These are phyloP conservation scores for Sisymbrium altissimum DNA, from an alignment of 345 rosid species.

Conservation along the genomic window DNA sequence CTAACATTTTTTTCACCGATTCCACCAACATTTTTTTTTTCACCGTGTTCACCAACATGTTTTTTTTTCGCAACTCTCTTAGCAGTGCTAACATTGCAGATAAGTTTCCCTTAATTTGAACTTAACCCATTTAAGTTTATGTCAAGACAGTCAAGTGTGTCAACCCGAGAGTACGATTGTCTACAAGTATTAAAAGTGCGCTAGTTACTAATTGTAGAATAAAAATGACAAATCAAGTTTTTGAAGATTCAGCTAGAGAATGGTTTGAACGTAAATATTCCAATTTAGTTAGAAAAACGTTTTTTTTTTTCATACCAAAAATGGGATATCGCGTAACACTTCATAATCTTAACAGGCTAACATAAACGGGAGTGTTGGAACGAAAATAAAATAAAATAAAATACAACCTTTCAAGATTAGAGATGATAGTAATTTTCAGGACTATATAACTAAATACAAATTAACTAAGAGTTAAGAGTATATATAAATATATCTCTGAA, in stretches of 20 bases:
- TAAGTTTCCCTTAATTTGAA: too few species aligned
- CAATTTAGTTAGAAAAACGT: background rate
- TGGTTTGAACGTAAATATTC: background rate
- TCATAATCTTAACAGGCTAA: background rate
- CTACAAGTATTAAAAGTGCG: too few species aligned
- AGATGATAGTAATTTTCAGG: conserved; percentile 9
- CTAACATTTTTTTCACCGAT: too few species aligned
- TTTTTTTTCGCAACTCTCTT: too few species aligned
- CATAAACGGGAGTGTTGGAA: background rate
- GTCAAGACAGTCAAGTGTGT: too few species aligned
- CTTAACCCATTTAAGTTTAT: too few species aligned
- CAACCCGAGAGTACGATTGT: too few species aligned
- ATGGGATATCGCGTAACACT: background rate
- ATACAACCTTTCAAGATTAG: conserved; percentile 18
- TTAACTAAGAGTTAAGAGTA: conserved; percentile 24
- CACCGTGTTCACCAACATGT: too few species aligned
- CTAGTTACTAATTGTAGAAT: too few species aligned
- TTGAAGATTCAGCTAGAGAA: background rate
- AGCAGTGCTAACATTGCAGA: too few species aligned
- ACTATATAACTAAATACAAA: conserved; percentile 23
- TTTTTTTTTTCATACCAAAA: background rate
- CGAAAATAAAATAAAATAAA: background rate
- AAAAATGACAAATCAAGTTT: too few species aligned
- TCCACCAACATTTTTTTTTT: too few species aligned
- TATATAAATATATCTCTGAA: conserved; percentile 15